Evolutionary conservation across 2,329 filamentous ascomycete genomes (phyloP).

Genomic region (Penicillium glabrum): DNA sequence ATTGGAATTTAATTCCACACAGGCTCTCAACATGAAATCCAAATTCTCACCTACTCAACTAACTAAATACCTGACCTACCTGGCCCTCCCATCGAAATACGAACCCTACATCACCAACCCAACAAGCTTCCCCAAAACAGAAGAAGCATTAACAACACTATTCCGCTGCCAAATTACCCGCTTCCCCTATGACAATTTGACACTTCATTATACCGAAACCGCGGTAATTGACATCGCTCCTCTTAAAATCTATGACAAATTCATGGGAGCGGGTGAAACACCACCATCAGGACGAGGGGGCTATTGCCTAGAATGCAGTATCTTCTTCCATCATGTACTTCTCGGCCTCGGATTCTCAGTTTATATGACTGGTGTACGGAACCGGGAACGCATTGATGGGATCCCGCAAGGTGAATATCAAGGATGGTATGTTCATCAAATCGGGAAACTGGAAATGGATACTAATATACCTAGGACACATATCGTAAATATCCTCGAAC

Average conservation of each 20-base stretch:
- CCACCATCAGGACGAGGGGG: conserved; percentile 49
- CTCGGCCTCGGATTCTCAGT: conserved; percentile 53
- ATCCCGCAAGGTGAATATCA: conserved; percentile 28
- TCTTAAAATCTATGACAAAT: conserved; percentile 51
- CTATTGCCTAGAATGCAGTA: conserved; percentile 61
- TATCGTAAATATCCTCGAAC: conserved; percentile 57
- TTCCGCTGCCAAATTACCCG: conserved; percentile 46
- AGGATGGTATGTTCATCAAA: conserved; percentile 21
- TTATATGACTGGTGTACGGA: conserved; percentile 55
- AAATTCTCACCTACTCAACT: conserved; percentile 31
- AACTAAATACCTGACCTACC: conserved; percentile 32
- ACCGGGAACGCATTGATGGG: conserved; percentile 27
- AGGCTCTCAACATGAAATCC: conserved; percentile 10
- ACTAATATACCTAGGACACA: conserved; percentile 43
- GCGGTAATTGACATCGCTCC: conserved; percentile 47
- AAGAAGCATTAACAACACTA: conserved; percentile 41
- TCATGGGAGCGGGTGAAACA: conserved; percentile 35
- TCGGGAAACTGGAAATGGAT: too few species aligned
- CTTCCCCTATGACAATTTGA: conserved; percentile 59
- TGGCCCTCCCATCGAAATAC: conserved; percentile 29
- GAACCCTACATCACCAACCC: conserved; percentile 16
- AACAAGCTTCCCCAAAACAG: conserved; percentile 35
- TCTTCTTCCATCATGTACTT: conserved; percentile 57
- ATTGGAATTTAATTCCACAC: background rate
- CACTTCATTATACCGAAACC: conserved; percentile 51